A percentile compares a stretch with the other conserved stretches of the same genome.
phyloP scores from a whole-genome alignment of 1,139 yeast genomes.

The Diutina neorugosa region DNA sequence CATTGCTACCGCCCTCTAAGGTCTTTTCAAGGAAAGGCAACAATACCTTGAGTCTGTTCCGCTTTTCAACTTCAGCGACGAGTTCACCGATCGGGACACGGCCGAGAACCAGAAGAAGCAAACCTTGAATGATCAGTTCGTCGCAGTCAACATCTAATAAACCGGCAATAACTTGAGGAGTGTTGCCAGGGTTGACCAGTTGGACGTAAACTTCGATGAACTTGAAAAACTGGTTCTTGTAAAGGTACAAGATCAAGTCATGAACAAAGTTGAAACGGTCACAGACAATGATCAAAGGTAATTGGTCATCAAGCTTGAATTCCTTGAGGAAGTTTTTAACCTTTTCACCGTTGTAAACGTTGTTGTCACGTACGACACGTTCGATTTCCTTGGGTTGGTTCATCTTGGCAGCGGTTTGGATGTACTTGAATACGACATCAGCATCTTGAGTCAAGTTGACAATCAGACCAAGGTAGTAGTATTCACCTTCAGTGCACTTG shows the following conservation, averaged over 20 bases:
- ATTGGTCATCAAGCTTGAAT: constrained; percentile 85
- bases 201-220: constrained; percentile 96
- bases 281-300: constrained; percentile 92
- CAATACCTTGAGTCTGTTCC: constrained; percentile 84
- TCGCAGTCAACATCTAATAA: constrained; percentile 95
- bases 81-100: constrained; percentile 87
- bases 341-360: constrained; percentile 90
- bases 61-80: constrained; percentile 89
- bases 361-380: constrained; percentile 88
- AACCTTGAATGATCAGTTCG: constrained; percentile 70
- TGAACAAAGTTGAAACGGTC: constrained; percentile 88
- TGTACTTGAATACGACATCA: constrained; percentile 91
- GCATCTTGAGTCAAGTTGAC: constrained; percentile 91
- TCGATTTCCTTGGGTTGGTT: constrained; percentile 92
- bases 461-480: constrained; percentile 84
- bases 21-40: constrained; percentile 90
- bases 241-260: constrained; percentile 82
- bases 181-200: constrained; percentile 88
- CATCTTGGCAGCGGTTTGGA: constrained; percentile 84
- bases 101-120: constrained; percentile 79
- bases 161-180: constrained; percentile 96
- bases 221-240: constrained; percentile 90
- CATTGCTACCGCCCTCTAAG: constrained; percentile 77
- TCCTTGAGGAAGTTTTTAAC: constrained; percentile 95
- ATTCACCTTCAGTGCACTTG: constrained; percentile 85